phyloP scores from a whole-genome alignment of 2,329 filamentous ascomycete genomes.

The Neofusicoccum cordaticola region DNA sequence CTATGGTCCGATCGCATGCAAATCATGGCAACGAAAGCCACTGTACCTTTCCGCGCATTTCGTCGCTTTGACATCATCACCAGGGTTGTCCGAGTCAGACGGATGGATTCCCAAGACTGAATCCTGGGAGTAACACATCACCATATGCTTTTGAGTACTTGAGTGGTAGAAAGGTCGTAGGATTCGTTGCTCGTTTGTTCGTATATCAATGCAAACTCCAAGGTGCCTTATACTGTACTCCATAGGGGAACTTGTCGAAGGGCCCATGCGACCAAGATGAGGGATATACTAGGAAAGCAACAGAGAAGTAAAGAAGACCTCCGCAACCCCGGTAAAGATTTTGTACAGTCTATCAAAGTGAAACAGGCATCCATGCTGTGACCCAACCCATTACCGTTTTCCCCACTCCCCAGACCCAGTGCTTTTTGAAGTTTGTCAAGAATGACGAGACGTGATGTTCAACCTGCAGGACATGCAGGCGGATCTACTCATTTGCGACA shows the following conservation, averaged over 20 bases:
- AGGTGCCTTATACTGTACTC: background rate
- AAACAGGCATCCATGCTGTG: background rate
- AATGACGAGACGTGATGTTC: background rate
- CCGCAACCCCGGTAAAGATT: background rate
- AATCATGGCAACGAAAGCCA: background rate
- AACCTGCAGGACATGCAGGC: background rate
- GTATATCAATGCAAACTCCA: constrained; percentile 1
- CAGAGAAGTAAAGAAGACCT: background rate
- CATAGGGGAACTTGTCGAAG: background rate
- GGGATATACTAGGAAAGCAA: constrained; percentile 3
- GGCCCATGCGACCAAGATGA: background rate
- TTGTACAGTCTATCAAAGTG: background rate
- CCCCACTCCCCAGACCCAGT: background rate
- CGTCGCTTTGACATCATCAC: background rate
- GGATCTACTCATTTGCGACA: background rate
- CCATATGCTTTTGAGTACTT: background rate
- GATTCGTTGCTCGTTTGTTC: constrained; percentile 1
- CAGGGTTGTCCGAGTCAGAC: background rate
- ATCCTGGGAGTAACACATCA: background rate
- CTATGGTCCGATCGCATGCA: background rate
- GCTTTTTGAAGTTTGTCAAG: background rate
- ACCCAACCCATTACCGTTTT: background rate
- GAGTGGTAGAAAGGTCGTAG: background rate
- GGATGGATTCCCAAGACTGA: too few relatives aligned
- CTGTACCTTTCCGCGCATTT: background rate